Percentiles rank a stretch among this genome's conserved stretches.
These are phyloP conservation scores for Albatrellus ellisii DNA, from an alignment of 768 basidiomycete genomes.

Conservation along the genomic window DNA sequence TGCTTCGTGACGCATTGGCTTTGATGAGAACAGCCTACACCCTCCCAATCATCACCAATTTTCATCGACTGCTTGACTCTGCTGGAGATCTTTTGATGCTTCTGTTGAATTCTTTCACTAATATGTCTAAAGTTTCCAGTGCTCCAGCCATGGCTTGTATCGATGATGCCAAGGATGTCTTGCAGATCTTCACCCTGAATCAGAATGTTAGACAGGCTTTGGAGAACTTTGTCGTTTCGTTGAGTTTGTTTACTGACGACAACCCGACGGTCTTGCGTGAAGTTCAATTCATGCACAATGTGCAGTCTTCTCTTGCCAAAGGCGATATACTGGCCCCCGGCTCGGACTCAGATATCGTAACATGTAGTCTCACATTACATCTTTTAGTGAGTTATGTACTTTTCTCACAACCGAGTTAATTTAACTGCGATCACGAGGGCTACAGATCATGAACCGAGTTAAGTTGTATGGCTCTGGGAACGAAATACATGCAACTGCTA, in stretches of 20 bases:
- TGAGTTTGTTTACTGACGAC: conserved; percentile 11
- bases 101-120: conserved; percentile 7
- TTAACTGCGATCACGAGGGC: background rate
- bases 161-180: conserved; percentile 10
- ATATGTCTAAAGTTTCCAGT: conserved; percentile 6
- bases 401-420: background rate
- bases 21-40: conserved; percentile 8
- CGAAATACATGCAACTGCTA: conserved; percentile 30
- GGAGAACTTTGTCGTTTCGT: conserved; percentile 11
- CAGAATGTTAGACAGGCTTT: conserved; percentile 8
- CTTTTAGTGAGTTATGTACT: conserved; percentile 8
- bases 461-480: conserved; percentile 10
- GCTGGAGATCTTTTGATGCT: conserved; percentile 8
- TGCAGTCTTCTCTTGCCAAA: conserved; percentile 10
- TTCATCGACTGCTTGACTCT: conserved; percentile 7
- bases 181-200: conserved; percentile 9
- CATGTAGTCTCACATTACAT: conserved; percentile 12
- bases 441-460: conserved; percentile 9
- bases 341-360: conserved; percentile 7
- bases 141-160: conserved; percentile 10
- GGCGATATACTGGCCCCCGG: conserved; percentile 13
- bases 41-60: conserved; percentile 7
- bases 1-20: conserved; percentile 22
- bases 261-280: conserved; percentile 6
- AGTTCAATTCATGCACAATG: conserved; percentile 2